A percentile compares a stretch with the other conserved stretches of the same genome.
phyloP scores from a whole-genome alignment of 768 basidiomycete species.

The Serendipita sp. region DNA sequence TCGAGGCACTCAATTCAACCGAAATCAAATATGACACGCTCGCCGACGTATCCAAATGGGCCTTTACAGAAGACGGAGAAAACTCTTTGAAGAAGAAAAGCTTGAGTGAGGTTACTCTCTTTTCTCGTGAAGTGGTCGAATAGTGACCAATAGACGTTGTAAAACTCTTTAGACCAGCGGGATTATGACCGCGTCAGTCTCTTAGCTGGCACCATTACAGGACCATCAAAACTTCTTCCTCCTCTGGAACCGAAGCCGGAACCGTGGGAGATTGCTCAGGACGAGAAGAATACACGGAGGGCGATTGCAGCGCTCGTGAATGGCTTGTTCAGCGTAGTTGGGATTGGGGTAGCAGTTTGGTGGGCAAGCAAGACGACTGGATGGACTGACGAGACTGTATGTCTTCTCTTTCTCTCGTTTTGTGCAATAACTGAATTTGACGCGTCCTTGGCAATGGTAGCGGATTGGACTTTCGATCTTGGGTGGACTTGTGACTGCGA shows the following conservation, averaged over 20 bases:
- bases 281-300: constrained; percentile 2
- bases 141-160: not conserved
- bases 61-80: not conserved
- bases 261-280: constrained; percentile 4
- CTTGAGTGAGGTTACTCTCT: not conserved
- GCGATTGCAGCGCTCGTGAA: constrained; percentile 1
- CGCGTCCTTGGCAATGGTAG: not conserved
- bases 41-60: constrained; percentile 5
- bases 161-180: constrained; percentile 16
- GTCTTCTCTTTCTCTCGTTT: not conserved
- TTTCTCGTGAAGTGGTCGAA: not conserved
- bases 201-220: not conserved
- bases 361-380: constrained; percentile 5
- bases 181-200: not conserved
- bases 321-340: constrained; percentile 2
- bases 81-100: not conserved
- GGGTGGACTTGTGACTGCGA: not conserved
- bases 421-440: not conserved
- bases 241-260: not conserved
- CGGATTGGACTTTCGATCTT: not conserved
- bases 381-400: not conserved
- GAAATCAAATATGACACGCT: not conserved
- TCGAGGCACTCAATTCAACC: not conserved
- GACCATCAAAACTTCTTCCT: not conserved
- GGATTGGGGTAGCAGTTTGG: not conserved